These are phyloP conservation scores for Hypoxylon sp. DNA, from an alignment of 2,329 filamentous ascomycete species.

Conservation along the genomic window DNA sequence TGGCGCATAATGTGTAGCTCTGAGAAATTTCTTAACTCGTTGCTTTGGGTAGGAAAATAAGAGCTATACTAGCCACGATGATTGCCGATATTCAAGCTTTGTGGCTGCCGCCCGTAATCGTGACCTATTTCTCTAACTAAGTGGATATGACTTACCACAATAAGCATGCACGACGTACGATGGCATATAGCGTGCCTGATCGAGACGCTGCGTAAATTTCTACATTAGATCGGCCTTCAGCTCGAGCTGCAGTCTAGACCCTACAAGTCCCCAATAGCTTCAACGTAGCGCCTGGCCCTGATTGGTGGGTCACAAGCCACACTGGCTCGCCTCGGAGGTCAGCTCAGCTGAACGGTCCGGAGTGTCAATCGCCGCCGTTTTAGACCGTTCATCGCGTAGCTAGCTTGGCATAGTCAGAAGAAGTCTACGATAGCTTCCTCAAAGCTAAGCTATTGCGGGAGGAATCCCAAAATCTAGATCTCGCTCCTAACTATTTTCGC, in stretches of 20 bases:
- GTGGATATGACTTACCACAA: not conserved
- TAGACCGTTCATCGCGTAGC: not conserved
- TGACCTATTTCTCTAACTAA: not conserved
- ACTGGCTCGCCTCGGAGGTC: not conserved
- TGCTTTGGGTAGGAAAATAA: not conserved
- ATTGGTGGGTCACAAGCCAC: constrained; percentile 2
- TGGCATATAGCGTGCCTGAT: no score
- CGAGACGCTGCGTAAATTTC: not conserved
- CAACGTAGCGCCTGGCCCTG: not conserved
- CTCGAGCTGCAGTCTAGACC: not conserved
- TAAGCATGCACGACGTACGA: no score
- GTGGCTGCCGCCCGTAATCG: not conserved
- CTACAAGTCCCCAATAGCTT: not conserved
- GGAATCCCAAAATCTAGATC: no score
- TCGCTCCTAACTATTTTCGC: no score
- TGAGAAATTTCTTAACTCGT: not conserved
- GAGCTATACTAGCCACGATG: not conserved
- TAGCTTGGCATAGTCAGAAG: not conserved
- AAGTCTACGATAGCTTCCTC: not conserved
- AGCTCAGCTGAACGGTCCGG: not conserved
- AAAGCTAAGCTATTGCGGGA: no score
- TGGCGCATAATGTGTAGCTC: not conserved
- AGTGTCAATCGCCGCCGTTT: not conserved
- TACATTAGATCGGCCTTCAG: not conserved
- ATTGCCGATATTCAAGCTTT: not conserved